phyloP scores from a whole-genome alignment of 164 flowering plant genomes.

The Liriodendron chinense region DNA sequence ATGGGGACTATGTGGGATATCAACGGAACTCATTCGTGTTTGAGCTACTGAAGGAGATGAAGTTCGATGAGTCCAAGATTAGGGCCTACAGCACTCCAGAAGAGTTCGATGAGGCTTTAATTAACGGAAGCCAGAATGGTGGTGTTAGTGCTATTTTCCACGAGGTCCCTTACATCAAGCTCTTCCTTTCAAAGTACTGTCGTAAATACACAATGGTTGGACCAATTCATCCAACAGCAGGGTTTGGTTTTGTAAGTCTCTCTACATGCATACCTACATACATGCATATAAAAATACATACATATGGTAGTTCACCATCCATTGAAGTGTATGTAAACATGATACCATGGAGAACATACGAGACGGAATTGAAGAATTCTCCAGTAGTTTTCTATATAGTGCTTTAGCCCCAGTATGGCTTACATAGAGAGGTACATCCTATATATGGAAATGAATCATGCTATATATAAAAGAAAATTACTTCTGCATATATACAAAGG shows the following conservation, averaged over 20 bases:
- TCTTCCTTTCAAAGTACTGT: conserved; percentile 33
- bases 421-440: no score
- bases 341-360: no score
- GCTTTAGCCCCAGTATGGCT: no score
- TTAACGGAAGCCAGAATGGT: conserved; percentile 25
- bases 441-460: no score
- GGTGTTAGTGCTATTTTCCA: conserved; percentile 46
- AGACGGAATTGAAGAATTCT: no score
- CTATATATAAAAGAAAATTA: no score
- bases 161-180: conserved; percentile 43
- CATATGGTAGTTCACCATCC: no score
- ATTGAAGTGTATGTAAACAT: no score
- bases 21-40: conserved; percentile 13
- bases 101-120: conserved; percentile 15
- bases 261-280: no score
- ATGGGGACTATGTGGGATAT: conserved; percentile 20
- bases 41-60: background rate
- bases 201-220: conserved; percentile 31
- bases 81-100: conserved; percentile 4
- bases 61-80: conserved; percentile 10
- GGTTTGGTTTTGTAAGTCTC: conserved; percentile 55
- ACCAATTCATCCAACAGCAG: conserved; percentile 36
- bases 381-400: no score
- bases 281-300: background rate
- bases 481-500: no score